Evolutionary conservation across 306 rosid genomes (phyloP).

Genomic region (Vicia villosa): DNA sequence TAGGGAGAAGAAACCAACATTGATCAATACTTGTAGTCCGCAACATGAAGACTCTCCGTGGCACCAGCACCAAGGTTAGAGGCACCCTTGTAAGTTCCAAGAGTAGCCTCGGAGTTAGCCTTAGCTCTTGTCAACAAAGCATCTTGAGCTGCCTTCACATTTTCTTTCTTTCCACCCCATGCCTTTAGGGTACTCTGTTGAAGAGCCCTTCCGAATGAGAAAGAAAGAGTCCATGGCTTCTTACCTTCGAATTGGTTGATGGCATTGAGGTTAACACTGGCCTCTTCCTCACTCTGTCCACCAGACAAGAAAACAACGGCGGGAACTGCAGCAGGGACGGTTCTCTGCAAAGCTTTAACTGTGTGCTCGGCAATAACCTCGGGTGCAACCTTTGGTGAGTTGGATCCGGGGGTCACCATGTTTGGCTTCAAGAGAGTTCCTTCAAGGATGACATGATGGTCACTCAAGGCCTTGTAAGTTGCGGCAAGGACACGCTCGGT

Average conservation of each 20-base stretch:
- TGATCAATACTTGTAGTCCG: constrained; percentile 45
- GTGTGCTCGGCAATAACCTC: constrained; percentile 47
- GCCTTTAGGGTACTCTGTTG: constrained; percentile 52
- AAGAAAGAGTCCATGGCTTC: constrained; percentile 53
- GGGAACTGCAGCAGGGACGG: constrained; percentile 46
- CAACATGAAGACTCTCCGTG: constrained; percentile 36
- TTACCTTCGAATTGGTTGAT: constrained; percentile 47
- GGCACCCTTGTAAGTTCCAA: constrained; percentile 47
- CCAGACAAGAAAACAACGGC: constrained; percentile 52
- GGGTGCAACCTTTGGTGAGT: constrained; percentile 44
- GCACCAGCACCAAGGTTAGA: constrained; percentile 44
- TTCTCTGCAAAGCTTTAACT: constrained; percentile 44
- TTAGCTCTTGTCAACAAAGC: constrained; percentile 44
- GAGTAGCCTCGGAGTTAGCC: constrained; percentile 49
- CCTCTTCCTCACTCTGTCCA: constrained; percentile 52
- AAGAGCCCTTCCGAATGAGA: constrained; percentile 56
- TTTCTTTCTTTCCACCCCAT: constrained; percentile 46
- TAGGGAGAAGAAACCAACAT: background rate
- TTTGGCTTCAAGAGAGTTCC: constrained; percentile 51
- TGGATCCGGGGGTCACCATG: constrained; percentile 51
- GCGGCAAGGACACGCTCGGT: constrained; percentile 46
- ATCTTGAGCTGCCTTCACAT: constrained; percentile 46
- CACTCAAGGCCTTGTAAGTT: constrained; percentile 47
- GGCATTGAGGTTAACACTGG: constrained; percentile 45
- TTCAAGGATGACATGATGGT: constrained; percentile 49